phyloP scores from a whole-genome alignment of 768 basidiomycete species.

The Cystofilobasidium capitatum region DNA sequence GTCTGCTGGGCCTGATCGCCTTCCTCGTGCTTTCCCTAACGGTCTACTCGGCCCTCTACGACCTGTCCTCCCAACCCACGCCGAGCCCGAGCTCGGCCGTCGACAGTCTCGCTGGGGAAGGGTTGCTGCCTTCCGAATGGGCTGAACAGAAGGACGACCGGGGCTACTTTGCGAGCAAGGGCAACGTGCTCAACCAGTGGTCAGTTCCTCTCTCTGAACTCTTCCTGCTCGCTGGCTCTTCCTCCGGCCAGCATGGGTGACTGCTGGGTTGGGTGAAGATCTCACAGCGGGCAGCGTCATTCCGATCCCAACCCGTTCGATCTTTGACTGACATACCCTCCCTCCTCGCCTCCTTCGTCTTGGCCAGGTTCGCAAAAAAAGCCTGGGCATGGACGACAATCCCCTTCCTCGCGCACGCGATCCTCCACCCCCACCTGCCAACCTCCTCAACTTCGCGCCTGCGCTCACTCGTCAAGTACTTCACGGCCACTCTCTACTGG shows the following conservation, averaged over 20 bases:
- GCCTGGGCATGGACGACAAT: conserved; percentile 26
- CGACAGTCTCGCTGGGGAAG: background rate
- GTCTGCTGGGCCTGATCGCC: background rate
- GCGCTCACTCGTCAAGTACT: conserved; percentile 13
- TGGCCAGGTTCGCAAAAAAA: conserved; percentile 22
- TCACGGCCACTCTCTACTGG: conserved; percentile 21
- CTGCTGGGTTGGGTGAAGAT: too few relatives aligned
- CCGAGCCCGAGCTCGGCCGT: background rate
- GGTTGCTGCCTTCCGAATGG: background rate
- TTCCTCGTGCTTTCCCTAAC: background rate
- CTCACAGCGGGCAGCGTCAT: too few relatives aligned
- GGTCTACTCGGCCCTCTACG: conserved; percentile 6
- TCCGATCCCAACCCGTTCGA: background rate
- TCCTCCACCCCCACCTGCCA: background rate
- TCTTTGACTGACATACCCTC: background rate
- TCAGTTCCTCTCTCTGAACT: background rate
- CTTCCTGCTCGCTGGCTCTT: too few relatives aligned
- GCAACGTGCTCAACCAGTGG: conserved; percentile 22
- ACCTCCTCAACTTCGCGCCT: background rate
- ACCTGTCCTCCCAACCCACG: background rate
- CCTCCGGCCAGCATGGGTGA: too few relatives aligned
- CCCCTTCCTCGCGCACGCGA: conserved; percentile 12
- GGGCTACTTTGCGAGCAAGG: conserved; percentile 23
- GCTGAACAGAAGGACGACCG: background rate
- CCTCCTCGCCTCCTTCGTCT: background rate